Evolutionary conservation across 2,329 filamentous ascomycete genomes (phyloP), one percentile per base, ranked within the genome.

Genomic region (Ophiostoma quercus): DNA sequence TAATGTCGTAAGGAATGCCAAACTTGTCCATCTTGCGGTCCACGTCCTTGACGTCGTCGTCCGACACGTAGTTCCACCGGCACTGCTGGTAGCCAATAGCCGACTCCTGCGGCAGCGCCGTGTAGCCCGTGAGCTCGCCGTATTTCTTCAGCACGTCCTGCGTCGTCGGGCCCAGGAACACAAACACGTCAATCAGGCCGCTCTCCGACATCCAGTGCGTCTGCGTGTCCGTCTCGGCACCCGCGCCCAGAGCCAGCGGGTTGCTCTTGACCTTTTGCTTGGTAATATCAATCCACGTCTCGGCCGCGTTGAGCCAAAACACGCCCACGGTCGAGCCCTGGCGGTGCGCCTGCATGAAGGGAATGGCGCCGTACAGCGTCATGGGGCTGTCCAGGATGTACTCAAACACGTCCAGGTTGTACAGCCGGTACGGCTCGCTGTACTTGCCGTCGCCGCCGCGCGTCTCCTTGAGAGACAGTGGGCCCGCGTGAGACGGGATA

Each of bases 191-290:
- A 66, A 99, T 82, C 54, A 96, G 82, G 66, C 95, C 95, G 75
- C 88, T 87, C 80, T 99, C 95, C 0, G 95, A 98, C 74, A 98
- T 92, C 95, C 95, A 99, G 80, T 99, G 95, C 0, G 94, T 97
- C 71, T 93, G 87, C 0, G 94, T 98, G 76, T 87, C 90, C 2
- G 86, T 92, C 76, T 88, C 90, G 19, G 87, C 82, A 39, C 83
- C 84, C 51, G 88, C 82, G 2, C 92, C 91, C 51, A 97, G 85
- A 69, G 90, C 88, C 67, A 95, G 82, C 9, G 92, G 91, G 76
- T 97, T 97, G 71, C 85, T 85, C 47, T 86, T 83, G 68, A 86
- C 84, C 76, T 90, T 92, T 67, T 85, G 82, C 81, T 98, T 99
- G 77, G 90, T 88, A 74, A 99, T 91, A 78, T 99, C 95, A 68